Evolutionary conservation across 2,329 filamentous ascomycete genomes (phyloP), one percentile per base, ranked within the genome.

Genomic region (Aspergillus arachidicola): DNA sequence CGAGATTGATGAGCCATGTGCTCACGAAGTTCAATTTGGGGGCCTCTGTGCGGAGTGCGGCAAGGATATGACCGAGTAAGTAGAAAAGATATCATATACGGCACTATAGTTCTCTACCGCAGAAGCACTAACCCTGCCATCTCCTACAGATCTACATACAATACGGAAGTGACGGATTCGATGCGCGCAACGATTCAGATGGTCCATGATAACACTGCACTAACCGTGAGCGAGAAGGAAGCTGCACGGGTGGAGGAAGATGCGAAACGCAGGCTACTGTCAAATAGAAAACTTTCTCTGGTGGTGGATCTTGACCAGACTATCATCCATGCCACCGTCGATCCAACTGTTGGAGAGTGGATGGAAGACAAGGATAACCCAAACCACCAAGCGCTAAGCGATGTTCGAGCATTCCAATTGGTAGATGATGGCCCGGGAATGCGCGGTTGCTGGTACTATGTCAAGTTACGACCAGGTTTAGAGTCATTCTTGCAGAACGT

Each of bases 241-340:
- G 95, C 95, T 16, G 87, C 87, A 56, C 89, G 88, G 68, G 90
- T 92, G 62, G 94, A 98, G 78, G 89, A 94, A 74, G 91, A 96
- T 70, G 86, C 93, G 16, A 96, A 97, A 81, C 87, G 89, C 64
- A 89, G 94, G 23, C 83, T 99, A 48, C 83, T 99, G 50, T 85
- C 89, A 63, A 87, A 91, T 65, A 88, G 91, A 69, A 97, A 96
- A 80, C 85, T 99, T 51, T 96, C 92, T 53, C 85, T 99, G 51
- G 95, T 99, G 30, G 95, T 99, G 70, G 95, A 99, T 83, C 84
- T 99, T 60, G 95, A 99, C 76, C 94, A 98, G 82, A 99, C 95
- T 62, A 95, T 99, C 72, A 99, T 99, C 69, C 95, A 99, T 78
- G 95, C 95, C 30, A 97, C 93, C 66, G 96, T 98, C 72, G 95